Evolutionary conservation across 169 alveolate species (phyloP), one percentile per base, ranked within the genome.

Genomic region (Eimeria falciformis): DNA sequence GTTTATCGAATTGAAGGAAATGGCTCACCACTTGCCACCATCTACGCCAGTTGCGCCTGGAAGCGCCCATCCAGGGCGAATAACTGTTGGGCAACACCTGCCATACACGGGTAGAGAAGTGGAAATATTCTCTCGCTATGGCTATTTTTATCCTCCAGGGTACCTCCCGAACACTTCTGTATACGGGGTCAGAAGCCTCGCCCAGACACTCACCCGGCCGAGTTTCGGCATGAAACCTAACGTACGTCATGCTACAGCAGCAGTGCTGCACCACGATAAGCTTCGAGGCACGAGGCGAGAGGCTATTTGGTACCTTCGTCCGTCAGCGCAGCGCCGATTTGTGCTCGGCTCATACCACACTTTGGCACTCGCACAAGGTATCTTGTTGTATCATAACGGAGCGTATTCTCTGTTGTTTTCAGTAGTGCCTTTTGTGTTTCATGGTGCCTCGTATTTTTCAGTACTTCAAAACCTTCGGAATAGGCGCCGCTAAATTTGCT

Each of bases 31-130:
- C 53, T 6, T n/a, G 47, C 46, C 71, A 53, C 73, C 73, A 17
- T 14, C 87, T 23, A 68, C 93, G 73, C 90, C 73, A 17, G 89
- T 37, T 23, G 14, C 81, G 21, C 11, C 90, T 11, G 71, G 73
- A 0, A 27, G 25, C 25, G 65, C 75, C 56, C 75, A 89, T 27
- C 93, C 93, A 2, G 93, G 89, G 50, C 89, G 93, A 5, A 58
- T 68, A 62, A 89, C 66, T 40, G 93, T 89, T 9, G 93, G 93
- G 2, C 81, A 40, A 46, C 93, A 89, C 45, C 83, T 89, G 66
- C 93, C 93, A 0, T 89, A 89, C 55, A 89, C 93, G 14, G 93
- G 93, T 40, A 81, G 93, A 43, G 93, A 89, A 18, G 84, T 82
- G 12, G 89, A 89, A 47, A 75, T 89, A n/a, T 89, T 89, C 69